These are phyloP conservation scores for Collybia sordida DNA, from an alignment of 768 basidiomycete genomes.

Conservation along the genomic window DNA sequence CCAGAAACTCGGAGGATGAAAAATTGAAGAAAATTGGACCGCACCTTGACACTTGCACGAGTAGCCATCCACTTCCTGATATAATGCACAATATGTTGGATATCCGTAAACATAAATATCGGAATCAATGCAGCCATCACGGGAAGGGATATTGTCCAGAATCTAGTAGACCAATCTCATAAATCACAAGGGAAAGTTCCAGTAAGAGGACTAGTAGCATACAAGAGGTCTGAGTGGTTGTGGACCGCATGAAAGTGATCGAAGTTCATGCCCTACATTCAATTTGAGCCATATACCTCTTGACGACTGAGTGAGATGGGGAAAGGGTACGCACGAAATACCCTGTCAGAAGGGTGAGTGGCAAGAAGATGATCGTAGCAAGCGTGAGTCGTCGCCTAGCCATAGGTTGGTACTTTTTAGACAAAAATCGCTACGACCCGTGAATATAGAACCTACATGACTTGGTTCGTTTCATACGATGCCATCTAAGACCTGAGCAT, in stretches of 20 bases:
- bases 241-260: conserved; percentile 47
- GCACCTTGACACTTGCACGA: conserved; percentile 30
- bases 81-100: conserved; percentile 45
- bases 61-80: conserved; percentile 39
- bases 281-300: neutral
- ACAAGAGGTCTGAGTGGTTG: conserved; percentile 45
- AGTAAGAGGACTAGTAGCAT: conserved; percentile 15
- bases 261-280: conserved; percentile 68
- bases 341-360: conserved; percentile 67
- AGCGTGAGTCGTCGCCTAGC: conserved; percentile 63
- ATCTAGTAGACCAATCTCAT: conserved; percentile 33
- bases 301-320: neutral
- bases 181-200: neutral
- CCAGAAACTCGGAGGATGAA: too few species aligned
- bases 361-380: conserved; percentile 70
- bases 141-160: conserved; percentile 67
- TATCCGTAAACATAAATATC: conserved; percentile 51
- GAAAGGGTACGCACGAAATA: conserved; percentile 46
- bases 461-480: conserved; percentile 71
- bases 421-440: conserved; percentile 1
- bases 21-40: too few species aligned
- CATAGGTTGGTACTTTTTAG: conserved; percentile 1
- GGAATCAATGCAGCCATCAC: conserved; percentile 54
- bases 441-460: conserved; percentile 44
- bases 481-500: conserved; percentile 42